Evolutionary conservation across 2,329 filamentous ascomycete genomes (phyloP).

Genomic region (Neobulgaria alba): DNA sequence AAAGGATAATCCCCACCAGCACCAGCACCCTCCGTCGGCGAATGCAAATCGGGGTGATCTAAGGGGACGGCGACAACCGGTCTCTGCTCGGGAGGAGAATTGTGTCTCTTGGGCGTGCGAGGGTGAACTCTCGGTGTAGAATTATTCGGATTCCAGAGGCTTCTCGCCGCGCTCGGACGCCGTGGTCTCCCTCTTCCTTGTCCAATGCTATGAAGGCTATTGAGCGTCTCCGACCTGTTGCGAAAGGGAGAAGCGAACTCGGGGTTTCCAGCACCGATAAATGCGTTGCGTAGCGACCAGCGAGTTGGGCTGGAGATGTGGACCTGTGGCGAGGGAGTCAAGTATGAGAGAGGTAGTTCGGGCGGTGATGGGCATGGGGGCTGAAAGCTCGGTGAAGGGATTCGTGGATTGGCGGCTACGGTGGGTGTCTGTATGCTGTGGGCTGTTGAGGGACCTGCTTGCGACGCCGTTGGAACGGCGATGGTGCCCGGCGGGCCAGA

Average conservation of each 20-base stretch:
- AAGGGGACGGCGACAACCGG: conserved; percentile 24
- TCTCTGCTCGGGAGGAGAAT: conserved; percentile 11
- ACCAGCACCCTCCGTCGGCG: conserved; percentile 18
- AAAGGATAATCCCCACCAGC: conserved; percentile 37
- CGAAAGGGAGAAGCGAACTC: conserved; percentile 22
- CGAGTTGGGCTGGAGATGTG: conserved; percentile 38
- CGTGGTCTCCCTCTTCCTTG: conserved; percentile 19
- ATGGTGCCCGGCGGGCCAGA: conserved; percentile 14
- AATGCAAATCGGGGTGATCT: conserved; percentile 22
- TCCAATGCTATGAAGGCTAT: conserved; percentile 16
- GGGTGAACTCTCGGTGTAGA: conserved; percentile 35
- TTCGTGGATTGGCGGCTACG: conserved; percentile 18
- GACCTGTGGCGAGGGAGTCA: conserved; percentile 19
- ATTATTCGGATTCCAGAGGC: conserved; percentile 54
- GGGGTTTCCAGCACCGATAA: conserved; percentile 19
- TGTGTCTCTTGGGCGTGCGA: conserved; percentile 1
- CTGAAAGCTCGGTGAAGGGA: conserved; percentile 25
- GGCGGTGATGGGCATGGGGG: conserved; percentile 23
- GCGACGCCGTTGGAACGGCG: conserved; percentile 24
- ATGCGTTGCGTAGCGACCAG: conserved; percentile 28
- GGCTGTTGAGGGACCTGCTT: conserved; percentile 17
- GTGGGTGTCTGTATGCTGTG: conserved; percentile 13
- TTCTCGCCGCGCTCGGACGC: conserved; percentile 21
- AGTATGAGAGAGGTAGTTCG: conserved; percentile 7
- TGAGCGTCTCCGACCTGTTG: conserved; percentile 21